These are phyloP conservation scores for Podila verticillata DNA, from an alignment of 192 early-diverging fungal genomes.

Conservation along the genomic window DNA sequence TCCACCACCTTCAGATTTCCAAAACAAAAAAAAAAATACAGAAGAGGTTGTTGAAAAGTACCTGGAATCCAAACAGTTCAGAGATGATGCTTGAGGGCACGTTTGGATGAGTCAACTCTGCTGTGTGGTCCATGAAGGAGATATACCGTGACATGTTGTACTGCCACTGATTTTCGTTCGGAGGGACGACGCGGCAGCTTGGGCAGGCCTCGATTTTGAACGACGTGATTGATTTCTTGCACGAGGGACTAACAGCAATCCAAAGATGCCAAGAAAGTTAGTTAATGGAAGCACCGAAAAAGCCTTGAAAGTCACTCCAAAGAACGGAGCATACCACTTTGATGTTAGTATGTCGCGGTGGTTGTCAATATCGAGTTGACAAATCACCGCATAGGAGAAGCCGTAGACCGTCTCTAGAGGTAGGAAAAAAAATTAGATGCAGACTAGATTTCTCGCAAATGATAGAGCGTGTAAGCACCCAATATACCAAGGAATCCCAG, in stretches of 20 bases:
- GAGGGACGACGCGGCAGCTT: conserved; percentile 5
- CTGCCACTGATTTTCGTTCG: conserved; percentile 22
- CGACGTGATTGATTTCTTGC: conserved; percentile 18
- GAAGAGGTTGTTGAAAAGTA: background rate
- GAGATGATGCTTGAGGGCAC: conserved; percentile 15
- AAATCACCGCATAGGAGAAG: conserved; percentile 17
- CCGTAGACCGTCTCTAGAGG: conserved; percentile 17
- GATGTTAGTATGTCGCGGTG: conserved; percentile 23
- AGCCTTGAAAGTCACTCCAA: background rate
- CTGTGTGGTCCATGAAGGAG: conserved; percentile 45
- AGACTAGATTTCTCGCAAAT: background rate
- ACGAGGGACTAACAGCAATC: conserved; percentile 12
- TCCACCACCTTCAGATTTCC: background rate
- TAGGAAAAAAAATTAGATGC: background rate
- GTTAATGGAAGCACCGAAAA: no score
- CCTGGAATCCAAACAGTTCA: conserved; percentile 17
- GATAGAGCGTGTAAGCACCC: background rate
- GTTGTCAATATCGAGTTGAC: conserved; percentile 33
- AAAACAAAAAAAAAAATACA: no score
- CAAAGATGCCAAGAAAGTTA: no score
- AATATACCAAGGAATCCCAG: conserved; percentile 10
- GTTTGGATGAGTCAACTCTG: conserved; percentile 28
- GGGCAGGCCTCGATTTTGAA: conserved; percentile 34
- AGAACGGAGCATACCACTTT: conserved; percentile 16
- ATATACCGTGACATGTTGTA: conserved; percentile 15